Conservation (phyloP, 1,139 yeast species). For the Pichia sp. region DNA sequence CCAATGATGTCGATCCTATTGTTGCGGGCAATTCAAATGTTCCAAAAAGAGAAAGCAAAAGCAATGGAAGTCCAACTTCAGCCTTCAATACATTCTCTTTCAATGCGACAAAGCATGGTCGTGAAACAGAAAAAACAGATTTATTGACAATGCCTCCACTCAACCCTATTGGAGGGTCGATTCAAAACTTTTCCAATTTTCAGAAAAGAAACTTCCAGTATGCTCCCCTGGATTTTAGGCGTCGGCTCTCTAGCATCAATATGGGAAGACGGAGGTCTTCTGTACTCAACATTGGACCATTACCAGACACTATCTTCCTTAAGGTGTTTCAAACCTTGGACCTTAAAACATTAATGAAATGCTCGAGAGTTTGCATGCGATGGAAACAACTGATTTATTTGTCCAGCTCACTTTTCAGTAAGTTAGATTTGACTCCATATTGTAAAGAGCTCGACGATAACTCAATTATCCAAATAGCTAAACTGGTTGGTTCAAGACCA, state of each 20-base stretch:
- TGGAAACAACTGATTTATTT: conserved; percentile 65
- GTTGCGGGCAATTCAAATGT: not conserved
- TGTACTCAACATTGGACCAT: conserved; percentile 48
- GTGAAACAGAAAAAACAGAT: not conserved
- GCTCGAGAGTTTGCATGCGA: conserved; percentile 52
- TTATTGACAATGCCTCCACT: conserved; percentile 25
- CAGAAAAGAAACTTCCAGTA: conserved; percentile 38
- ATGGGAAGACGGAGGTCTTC: conserved; percentile 53
- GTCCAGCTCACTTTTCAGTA: conserved; percentile 48
- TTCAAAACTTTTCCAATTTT: conserved; percentile 23
- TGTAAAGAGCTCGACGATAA: conserved; percentile 57
- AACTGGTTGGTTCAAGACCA: conserved; percentile 70
- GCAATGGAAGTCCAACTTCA: not conserved
- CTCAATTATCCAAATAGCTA: conserved; percentile 53
- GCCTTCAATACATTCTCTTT: conserved; percentile 15
- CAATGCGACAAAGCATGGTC: not conserved
- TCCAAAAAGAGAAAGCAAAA: not conserved
- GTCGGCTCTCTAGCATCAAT: conserved; percentile 37
- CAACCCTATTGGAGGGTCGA: conserved; percentile 27
- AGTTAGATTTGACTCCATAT: conserved; percentile 55
- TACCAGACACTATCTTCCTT: conserved; percentile 55
- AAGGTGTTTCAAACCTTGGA: conserved; percentile 49
- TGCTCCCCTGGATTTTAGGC: conserved; percentile 50
- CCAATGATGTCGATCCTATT: not conserved
- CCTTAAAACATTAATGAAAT: conserved; percentile 54